Evolutionary conservation across 2,329 filamentous ascomycete genomes (phyloP).

Genomic region (Trichophyton simii): DNA sequence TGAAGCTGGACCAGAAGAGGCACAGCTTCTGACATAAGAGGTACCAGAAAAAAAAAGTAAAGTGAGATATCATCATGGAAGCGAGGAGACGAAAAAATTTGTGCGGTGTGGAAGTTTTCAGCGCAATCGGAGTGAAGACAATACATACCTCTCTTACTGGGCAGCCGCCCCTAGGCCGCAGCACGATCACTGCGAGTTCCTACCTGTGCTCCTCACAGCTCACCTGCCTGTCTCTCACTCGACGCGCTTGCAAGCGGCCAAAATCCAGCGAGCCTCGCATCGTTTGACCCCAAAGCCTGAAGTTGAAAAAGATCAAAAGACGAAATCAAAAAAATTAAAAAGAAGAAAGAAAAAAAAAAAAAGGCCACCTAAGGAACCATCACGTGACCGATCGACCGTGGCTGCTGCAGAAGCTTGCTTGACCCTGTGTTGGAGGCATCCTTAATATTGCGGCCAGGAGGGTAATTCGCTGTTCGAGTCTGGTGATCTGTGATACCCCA

Average conservation of each 20-base stretch:
- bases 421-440: background rate
- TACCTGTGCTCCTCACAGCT: background rate
- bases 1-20: slow-evolving; percentile 33
- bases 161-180: background rate
- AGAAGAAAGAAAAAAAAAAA: background rate
- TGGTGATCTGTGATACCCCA: background rate
- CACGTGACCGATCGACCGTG: background rate
- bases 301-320: no score
- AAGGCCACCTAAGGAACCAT: background rate
- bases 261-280: no score
- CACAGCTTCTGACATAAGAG: slow-evolving; percentile 66
- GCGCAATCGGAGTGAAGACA: no score
- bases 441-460: background rate
- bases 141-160: background rate
- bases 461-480: background rate
- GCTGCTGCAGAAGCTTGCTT: background rate
- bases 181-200: background rate
- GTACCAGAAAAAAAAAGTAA: slow-evolving; percentile 75
- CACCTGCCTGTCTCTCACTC: background rate
- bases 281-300: no score
- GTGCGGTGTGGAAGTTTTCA: background rate
- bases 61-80: slow-evolving; percentile 56
- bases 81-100: slow-evolving; percentile 4
- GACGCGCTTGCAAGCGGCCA: background rate
- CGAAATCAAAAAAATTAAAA: background rate